These are phyloP conservation scores for Pyrenula aspistea DNA, from an alignment of 495 filamentous ascomycete species.

Conservation along the genomic window DNA sequence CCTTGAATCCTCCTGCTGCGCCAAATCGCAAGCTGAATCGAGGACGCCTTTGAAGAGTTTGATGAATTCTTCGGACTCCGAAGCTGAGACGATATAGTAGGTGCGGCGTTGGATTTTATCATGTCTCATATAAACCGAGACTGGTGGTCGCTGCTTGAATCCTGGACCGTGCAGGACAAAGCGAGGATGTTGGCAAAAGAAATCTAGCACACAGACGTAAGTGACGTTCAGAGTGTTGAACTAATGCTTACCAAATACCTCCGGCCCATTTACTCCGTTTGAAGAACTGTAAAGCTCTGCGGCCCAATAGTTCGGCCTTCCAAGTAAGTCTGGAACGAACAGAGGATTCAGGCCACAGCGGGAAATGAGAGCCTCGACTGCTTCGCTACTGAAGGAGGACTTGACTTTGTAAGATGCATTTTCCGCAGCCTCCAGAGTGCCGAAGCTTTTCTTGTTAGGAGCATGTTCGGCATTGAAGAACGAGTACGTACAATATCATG, in stretches of 20 bases:
- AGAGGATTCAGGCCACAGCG: background rate
- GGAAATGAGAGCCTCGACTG: background rate
- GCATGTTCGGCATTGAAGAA: no score
- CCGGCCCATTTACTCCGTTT: no score
- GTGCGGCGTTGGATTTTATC: background rate
- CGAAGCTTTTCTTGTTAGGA: no score
- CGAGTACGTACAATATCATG: no score
- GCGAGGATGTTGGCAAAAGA: constrained; percentile 7
- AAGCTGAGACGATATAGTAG: background rate
- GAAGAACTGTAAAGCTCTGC: no score
- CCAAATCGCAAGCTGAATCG: background rate
- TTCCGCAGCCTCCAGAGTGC: background rate
- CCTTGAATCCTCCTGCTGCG: background rate
- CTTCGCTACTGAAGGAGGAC: background rate
- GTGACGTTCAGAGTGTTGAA: background rate
- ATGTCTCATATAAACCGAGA: constrained; percentile 2
- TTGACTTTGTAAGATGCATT: background rate
- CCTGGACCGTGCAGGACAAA: constrained; percentile 2
- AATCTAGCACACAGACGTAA: no score
- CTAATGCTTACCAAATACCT: no score
- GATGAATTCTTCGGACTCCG: background rate
- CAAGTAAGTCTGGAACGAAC: constrained; percentile 1
- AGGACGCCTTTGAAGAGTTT: background rate
- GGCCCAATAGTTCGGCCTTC: constrained; percentile 1
- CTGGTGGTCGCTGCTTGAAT: no score